phyloP scores from a whole-genome alignment of 2,329 filamentous ascomycete species.

The Myriosclerotinia scirpicola region DNA sequence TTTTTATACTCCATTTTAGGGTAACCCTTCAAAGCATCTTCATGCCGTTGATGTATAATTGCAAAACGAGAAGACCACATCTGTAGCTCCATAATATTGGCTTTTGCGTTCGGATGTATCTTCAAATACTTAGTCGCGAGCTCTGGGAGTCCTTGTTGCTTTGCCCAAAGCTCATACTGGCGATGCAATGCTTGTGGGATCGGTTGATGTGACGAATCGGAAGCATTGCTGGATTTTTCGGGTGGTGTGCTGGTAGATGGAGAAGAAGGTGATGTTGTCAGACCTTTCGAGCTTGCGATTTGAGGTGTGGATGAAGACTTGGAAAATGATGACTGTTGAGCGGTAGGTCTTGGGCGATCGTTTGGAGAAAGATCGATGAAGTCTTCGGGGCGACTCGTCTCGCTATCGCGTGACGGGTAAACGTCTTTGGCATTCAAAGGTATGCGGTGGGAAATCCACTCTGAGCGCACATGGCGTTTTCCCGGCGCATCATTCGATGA shows the following conservation, averaged over 20 bases:
- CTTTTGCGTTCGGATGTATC: not conserved
- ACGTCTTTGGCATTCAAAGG: not conserved
- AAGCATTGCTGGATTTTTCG: not conserved
- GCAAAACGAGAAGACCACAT: conserved; percentile 19
- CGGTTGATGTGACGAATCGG: not conserved
- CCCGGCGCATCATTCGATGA: not conserved
- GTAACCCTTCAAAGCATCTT: conserved; percentile 8
- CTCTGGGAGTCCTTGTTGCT: conserved; percentile 8
- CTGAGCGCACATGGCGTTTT: not conserved
- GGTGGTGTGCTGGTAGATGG: not conserved
- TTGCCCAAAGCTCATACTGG: conserved; percentile 15
- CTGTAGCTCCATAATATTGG: conserved; percentile 1
- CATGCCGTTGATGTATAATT: conserved; percentile 17
- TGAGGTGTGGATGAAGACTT: not conserved
- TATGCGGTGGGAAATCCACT: not conserved
- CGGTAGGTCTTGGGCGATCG: not conserved
- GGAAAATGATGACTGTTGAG: not conserved
- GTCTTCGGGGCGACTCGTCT: not conserved
- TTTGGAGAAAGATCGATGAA: not conserved
- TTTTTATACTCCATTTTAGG: conserved; percentile 3
- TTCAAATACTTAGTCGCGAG: conserved; percentile 14
- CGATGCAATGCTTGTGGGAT: not conserved
- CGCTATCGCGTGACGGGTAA: not conserved
- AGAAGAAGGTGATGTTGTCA: not conserved
- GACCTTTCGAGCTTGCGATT: not conserved